Base-by-base conservation (phyloP, 441 rosid species). In the Biscutella auriculata region DNA sequence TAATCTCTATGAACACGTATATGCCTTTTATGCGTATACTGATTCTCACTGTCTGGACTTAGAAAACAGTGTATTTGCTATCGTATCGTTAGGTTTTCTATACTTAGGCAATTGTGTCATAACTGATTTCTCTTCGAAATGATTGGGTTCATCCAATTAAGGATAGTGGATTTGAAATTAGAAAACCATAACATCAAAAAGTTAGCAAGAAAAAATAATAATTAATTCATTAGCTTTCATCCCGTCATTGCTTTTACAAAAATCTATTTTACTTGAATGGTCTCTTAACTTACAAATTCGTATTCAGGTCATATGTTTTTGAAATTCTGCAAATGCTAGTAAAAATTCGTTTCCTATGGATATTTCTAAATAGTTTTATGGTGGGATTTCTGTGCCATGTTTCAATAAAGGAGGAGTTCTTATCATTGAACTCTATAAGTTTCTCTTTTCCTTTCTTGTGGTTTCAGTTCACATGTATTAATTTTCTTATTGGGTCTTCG, bases 211-310 rank as follows among this genome's bases (percentile, higher is more conserved):
- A 57, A 27, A 40, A 6, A 56, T 21, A 4, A 30, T 41, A 11
- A 11, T 25, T 41, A 13, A 30, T 23, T 51, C 53, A 33, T 49
- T 49, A 32, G 42, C 65, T 66, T 42, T 51, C 47, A 35, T 42
- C 47, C 42, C 12, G 11, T 65, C 63, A 32, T 57, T 41, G 52
- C 57, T 57, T 48, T 23, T 65, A 65, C 44, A 21, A 30, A n/a
- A n/a, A 25, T 48, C 63, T 47, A 13, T 33, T 21, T 49, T 57
- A 32, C 10, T 15, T n/a, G 30, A 41, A 9, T 57, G 26, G 23
- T 65, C 43, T 54, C 28, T 30, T 21, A 14, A 40, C 21, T 32
- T 57, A 65, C 12, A 40, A 29, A 14, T 39, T n/a, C n/a, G n/a
- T n/a, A n/a, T n/a, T n/a, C n/a, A n/a, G n/a, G 34, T 27, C 26